A percentile compares a stretch with the other conserved stretches of the same genome.
phyloP scores from a whole-genome alignment of 1,284 basidiomycete genomes.

The Psilocybe mexicana region DNA sequence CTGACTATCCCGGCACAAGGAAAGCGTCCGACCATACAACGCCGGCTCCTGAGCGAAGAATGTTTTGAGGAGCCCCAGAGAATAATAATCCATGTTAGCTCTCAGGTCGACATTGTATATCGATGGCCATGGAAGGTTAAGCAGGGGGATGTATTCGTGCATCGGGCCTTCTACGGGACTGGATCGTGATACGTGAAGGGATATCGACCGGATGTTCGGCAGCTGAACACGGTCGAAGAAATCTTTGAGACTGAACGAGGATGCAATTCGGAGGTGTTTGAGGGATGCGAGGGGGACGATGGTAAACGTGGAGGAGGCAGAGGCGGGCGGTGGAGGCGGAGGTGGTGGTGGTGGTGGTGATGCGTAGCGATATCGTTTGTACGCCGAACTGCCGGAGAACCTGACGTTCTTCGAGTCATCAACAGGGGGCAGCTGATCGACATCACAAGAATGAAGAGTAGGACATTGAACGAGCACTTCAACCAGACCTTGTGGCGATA shows the following conservation, averaged over 20 bases:
- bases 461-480: slow-evolving; percentile 4
- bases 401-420: neutral
- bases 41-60: slow-evolving; percentile 4
- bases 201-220: neutral
- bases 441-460: neutral
- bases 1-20: neutral
- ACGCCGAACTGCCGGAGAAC: neutral
- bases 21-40: neutral
- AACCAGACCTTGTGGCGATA: neutral
- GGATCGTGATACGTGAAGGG: slow-evolving; percentile 1
- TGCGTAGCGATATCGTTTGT: neutral
- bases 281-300: neutral
- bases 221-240: slow-evolving; percentile 1
- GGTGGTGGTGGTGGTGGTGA: neutral
- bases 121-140: slow-evolving; percentile 4
- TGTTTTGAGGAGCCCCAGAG: neutral
- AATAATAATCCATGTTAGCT: slow-evolving; percentile 1
- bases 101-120: slow-evolving; percentile 6
- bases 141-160: neutral
- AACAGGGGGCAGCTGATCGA: neutral
- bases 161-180: neutral
- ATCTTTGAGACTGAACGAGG: neutral
- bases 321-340: neutral
- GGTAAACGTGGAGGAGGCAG: neutral
- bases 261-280: slow-evolving; percentile 3